Evolutionary conservation across 495 filamentous ascomycete species (phyloP).

Genomic region (Penicilliopsis zonata): DNA sequence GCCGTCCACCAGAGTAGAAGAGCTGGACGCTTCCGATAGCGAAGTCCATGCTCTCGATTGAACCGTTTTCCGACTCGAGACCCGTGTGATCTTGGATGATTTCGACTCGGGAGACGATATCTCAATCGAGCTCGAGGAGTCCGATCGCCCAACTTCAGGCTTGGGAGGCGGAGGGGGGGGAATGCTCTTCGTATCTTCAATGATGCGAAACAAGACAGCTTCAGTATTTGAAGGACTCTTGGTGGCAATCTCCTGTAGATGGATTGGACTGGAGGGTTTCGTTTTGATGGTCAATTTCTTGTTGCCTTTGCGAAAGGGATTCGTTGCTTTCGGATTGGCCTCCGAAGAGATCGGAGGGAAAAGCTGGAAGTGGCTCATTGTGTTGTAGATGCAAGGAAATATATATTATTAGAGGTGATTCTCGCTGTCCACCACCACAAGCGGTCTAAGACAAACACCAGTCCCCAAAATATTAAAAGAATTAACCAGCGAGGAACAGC

Average conservation of each 20-base stretch:
- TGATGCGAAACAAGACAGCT: conserved; percentile 26
- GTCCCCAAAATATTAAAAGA: background rate
- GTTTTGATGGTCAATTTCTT: conserved; percentile 15
- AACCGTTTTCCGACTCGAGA: conserved; percentile 11
- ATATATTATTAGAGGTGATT: background rate
- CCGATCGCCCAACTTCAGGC: conserved; percentile 10
- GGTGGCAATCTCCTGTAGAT: conserved; percentile 25
- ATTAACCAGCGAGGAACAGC: too few relatives aligned
- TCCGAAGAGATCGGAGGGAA: conserved; percentile 39
- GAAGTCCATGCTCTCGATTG: conserved; percentile 7
- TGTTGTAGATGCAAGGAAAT: conserved; percentile 2
- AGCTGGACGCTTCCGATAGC: conserved; percentile 31
- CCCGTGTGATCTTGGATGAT: conserved; percentile 13
- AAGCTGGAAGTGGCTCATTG: conserved; percentile 38
- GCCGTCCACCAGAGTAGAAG: conserved; percentile 14
- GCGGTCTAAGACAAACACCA: too few relatives aligned
- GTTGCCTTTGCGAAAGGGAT: conserved; percentile 20
- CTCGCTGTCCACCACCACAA: too few relatives aligned
- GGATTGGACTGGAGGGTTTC: conserved; percentile 20
- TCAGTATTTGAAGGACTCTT: conserved; percentile 20
- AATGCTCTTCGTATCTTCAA: conserved; percentile 23
- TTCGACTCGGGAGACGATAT: conserved; percentile 6
- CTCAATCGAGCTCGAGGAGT: conserved; percentile 6
- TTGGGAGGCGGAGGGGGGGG: conserved; percentile 14
- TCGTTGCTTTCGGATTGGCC: conserved; percentile 25